Evolutionary conservation across 805 yeast species (phyloP).

Genomic region (Candida multigemmis): DNA sequence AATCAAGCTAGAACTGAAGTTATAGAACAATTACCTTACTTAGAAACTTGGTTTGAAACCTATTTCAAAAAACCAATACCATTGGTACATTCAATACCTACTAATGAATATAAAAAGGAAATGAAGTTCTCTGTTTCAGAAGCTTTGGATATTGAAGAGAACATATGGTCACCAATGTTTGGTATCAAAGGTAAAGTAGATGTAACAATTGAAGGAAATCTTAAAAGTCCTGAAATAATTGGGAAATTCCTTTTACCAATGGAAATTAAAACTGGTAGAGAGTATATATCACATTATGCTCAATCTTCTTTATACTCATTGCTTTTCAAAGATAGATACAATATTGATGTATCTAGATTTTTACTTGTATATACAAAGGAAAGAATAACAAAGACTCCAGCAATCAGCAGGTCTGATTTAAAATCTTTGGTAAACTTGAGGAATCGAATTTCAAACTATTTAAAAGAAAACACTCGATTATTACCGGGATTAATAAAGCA

Average conservation of each 20-base stretch:
- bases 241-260: constrained; percentile 62
- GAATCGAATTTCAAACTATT: constrained; percentile 54
- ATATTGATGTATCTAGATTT: constrained; percentile 53
- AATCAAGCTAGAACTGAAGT: constrained; percentile 36
- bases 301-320: constrained; percentile 80
- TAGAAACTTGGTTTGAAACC: constrained; percentile 43
- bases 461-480: constrained; percentile 40
- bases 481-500: constrained; percentile 47
- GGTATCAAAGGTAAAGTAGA: constrained; percentile 89
- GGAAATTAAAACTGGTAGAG: constrained; percentile 84
- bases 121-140: constrained; percentile 47
- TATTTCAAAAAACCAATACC: constrained; percentile 22
- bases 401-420: constrained; percentile 46
- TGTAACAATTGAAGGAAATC: constrained; percentile 64
- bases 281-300: constrained; percentile 64
- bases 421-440: constrained; percentile 63
- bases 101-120: constrained; percentile 16
- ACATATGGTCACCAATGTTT: constrained; percentile 82
- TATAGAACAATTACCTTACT: constrained; percentile 38
- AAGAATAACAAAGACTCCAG: constrained; percentile 44
- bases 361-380: constrained; percentile 68
- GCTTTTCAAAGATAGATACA: constrained; percentile 72
- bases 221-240: constrained; percentile 13
- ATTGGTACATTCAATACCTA: constrained; percentile 11
- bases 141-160: constrained; percentile 80